Evolutionary conservation across 1,284 basidiomycete species (phyloP), one percentile per base, ranked within the genome.

Genomic region (Cryptococcus neoformans): DNA sequence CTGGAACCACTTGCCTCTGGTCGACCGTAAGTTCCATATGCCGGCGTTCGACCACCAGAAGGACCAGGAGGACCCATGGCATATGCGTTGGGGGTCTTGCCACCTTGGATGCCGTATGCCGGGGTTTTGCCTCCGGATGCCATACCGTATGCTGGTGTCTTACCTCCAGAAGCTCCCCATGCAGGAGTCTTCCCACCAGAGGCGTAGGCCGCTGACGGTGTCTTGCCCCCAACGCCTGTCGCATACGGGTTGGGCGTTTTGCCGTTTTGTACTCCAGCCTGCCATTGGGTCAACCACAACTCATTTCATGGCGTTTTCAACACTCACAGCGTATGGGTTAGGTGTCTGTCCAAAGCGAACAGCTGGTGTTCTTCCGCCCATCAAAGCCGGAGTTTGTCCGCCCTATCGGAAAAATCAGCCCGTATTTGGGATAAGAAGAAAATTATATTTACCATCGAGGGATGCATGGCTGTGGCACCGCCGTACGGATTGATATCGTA

Each of bases 221-320:
- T 85, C 51, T 79, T 78, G 35, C 62, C 60, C 6, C 78, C 78
- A 8, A 80, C 81, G n/a, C 81, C 82, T 42, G 79, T 79, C 5
- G 78, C 79, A 57, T 85, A 84, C 0, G 85, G 84, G 66, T 85
- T 86, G 0, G 85, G 84, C 14, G 85, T 87, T 47, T 82, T 80
- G 39, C 82, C 80, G 11, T 55, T 48, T 11, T 44, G 51, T 10
- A 49, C 21, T 12, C 53, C 47, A 17, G 48, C 58, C 58, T 59
- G 36, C 4, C 9, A 28, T 45, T 44, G 46, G 54, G 21, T 56
- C 16, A 42, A 11, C 16, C 34, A 63, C 55, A 1, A 80, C 82
- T 63, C 88, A 87, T 0, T 87, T 37, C 37, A 21, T n/a, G n/a
- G n/a, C n/a, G n/a, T n/a, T n/a, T n/a, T n/a, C n/a, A 16, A 52